Conservation (phyloP, 352 stramenopile genomes). For the Pythium plurisporium region DNA sequence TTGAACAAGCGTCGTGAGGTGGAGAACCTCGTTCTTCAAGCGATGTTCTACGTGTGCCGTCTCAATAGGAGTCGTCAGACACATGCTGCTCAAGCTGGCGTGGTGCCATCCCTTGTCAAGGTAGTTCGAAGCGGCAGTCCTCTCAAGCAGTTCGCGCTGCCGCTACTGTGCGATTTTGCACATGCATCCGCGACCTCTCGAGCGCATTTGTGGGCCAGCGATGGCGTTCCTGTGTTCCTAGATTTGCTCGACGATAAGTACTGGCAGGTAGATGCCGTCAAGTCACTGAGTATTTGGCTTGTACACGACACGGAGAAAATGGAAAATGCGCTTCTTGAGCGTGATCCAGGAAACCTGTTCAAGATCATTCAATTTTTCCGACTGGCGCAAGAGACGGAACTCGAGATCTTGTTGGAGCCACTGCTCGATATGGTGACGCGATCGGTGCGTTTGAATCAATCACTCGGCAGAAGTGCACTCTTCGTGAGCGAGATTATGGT, state of each 20-base stretch:
- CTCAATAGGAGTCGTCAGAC: slow-evolving; percentile 90
- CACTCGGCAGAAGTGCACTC: slow-evolving; percentile 76
- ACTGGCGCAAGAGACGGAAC: slow-evolving; percentile 56
- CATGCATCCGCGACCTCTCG: slow-evolving; percentile 84
- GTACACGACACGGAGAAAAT: slow-evolving; percentile 81
- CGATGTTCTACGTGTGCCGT: slow-evolving; percentile 92
- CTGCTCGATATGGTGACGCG: slow-evolving; percentile 75
- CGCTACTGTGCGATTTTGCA: slow-evolving; percentile 89
- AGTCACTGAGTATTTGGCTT: slow-evolving; percentile 85
- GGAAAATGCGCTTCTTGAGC: slow-evolving; percentile 63
- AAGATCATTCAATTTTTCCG: slow-evolving; percentile 72
- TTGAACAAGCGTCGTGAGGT: slow-evolving; percentile 70
- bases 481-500: slow-evolving; percentile 86
- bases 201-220: slow-evolving; percentile 79
- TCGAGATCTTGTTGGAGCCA: slow-evolving; percentile 79
- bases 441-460: slow-evolving; percentile 75
- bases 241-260: slow-evolving; percentile 86
- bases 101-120: slow-evolving; percentile 89
- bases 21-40: slow-evolving; percentile 88
- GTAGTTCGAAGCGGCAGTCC: slow-evolving; percentile 80
- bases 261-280: slow-evolving; percentile 88
- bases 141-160: slow-evolving; percentile 91
- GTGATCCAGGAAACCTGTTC: slow-evolving; percentile 50
- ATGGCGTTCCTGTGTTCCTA: slow-evolving; percentile 83
- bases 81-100: slow-evolving; percentile 80